Base-by-base conservation (phyloP, 768 basidiomycete species). In the Sistotremastrum suecicum region DNA sequence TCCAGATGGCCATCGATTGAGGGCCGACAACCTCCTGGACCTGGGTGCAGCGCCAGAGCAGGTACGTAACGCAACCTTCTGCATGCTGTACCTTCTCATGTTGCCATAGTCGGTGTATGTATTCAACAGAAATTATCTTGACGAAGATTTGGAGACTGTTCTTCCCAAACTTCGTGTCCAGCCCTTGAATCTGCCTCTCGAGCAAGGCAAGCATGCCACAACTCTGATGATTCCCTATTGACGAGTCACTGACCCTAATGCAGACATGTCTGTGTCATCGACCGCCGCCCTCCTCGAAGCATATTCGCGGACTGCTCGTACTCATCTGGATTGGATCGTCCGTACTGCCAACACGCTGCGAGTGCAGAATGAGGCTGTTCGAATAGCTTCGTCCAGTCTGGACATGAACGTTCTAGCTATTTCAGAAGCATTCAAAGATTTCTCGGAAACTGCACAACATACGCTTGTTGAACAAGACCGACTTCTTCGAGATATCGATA, bases 101-200 rank as follows among this genome's bases (percentile, higher is more conserved):
- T 29, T 36, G 10, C 20, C 10, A 37, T 29, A 75, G 86, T 70
- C 76, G 5, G 80, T 90, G 49, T 89, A 75, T 54, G 82, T 89
- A 4, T 90, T 84, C 63, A 89, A 88, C 63, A 86, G 85, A 55
- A 67, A 74, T 54, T 83, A 82, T 54, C 70, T 90, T 35, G 83
- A 85, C 51, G 66, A 76, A 39, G 76, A 81, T 42, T 46, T 82
- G 31, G 74, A 79, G 2, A 72, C 80, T 38, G 78, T 84, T 29
- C 59, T 87, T 10, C 67, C 60, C n/a, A 70, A 75, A 37, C 70
- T 89, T n/a, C 69, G 63, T 10, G 65, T 77, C 11, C 71, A 78
- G 39, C 67, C 83, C 2, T 68, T 70, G 11, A 54, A 83, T 28
- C 80, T 85, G 51, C 76, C 79, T n/a, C 69, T 74, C 11, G 72